These are phyloP conservation scores for Marasmius sp. DNA, from an alignment of 1,284 basidiomycete genomes.

Conservation along the genomic window DNA sequence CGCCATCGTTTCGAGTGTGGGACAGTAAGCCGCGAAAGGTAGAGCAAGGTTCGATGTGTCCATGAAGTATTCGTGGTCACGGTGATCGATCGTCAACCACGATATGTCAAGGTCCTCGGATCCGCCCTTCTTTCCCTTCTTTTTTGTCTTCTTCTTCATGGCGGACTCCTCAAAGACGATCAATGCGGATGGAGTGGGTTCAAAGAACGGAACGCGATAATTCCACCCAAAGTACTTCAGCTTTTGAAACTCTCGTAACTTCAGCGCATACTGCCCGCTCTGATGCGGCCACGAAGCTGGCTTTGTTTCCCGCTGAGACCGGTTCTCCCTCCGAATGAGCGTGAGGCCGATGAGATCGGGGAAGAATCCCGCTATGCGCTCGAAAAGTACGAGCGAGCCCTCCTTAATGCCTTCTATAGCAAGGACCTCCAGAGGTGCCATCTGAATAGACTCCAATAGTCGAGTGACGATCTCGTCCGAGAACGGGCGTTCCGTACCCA, in stretches of 20 bases:
- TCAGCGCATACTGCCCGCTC: constrained; percentile 1
- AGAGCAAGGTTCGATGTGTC: neutral
- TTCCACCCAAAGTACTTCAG: constrained; percentile 7
- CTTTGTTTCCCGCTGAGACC: neutral
- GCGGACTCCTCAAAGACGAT: neutral
- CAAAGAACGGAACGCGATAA: neutral
- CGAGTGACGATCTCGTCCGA: neutral
- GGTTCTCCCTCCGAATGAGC: constrained; percentile 4
- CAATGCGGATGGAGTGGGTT: neutral
- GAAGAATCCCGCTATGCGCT: constrained; percentile 1
- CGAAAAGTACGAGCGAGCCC: neutral
- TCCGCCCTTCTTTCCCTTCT: neutral
- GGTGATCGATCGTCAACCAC: neutral
- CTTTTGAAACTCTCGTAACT: neutral
- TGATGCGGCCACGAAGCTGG: constrained; percentile 1
- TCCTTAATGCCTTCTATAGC: constrained; percentile 3
- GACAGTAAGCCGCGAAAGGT: neutral
- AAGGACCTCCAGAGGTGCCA: neutral
- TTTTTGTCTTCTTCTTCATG: too few relatives aligned
- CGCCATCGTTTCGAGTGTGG: neutral
- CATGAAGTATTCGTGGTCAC: neutral
- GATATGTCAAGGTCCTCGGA: neutral
- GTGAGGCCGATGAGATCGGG: constrained; percentile 5
- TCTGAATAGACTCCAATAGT: constrained; percentile 1
- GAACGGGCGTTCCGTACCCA: neutral